phyloP scores from a whole-genome alignment of 169 alveolate genomes.

The Eimeria necatrix region DNA sequence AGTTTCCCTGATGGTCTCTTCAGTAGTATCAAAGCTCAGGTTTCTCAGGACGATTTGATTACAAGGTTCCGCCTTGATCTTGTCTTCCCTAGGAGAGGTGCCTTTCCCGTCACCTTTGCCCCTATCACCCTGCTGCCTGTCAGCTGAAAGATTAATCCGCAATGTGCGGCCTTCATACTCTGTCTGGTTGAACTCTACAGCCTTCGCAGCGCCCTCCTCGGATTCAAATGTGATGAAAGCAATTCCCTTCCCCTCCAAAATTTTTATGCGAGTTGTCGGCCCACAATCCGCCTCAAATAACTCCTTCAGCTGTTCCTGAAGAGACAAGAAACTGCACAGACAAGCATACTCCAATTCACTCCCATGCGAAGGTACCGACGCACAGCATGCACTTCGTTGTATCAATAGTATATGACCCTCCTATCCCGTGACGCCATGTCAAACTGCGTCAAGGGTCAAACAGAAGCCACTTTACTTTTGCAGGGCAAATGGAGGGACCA shows the following conservation, averaged over 20 bases:
- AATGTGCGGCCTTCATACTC: conserved; percentile 90
- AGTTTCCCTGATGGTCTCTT: conserved; percentile 87
- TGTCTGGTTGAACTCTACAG: conserved; percentile 92
- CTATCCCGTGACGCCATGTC: conserved; percentile 54
- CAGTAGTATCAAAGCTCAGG: conserved; percentile 87
- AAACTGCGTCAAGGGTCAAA: conserved; percentile 42
- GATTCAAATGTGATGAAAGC: conserved; percentile 93
- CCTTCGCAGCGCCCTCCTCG: conserved; percentile 93
- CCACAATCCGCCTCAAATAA: conserved; percentile 94
- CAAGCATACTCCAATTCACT: neutral
- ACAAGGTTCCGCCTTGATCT: conserved; percentile 66
- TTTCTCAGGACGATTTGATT: conserved; percentile 85
- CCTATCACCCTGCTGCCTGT: conserved; percentile 86
- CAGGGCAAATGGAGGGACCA: conserved; percentile 44
- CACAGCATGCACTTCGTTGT: neutral
- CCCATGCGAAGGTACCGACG: neutral
- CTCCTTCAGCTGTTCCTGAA: conserved; percentile 82
- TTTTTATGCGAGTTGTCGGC: conserved; percentile 88
- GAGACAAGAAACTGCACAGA: no score
- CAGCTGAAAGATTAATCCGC: conserved; percentile 91
- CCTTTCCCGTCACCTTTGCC: conserved; percentile 84
- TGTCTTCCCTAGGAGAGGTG: conserved; percentile 69
- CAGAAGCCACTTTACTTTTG: conserved; percentile 3
- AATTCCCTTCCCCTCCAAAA: conserved; percentile 92
- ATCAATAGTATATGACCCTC: conserved; percentile 13